Evolutionary conservation across 2,329 filamentous ascomycete genomes (phyloP), one percentile per base, ranked within the genome.

Genomic region (Aquanectria penicillioides): DNA sequence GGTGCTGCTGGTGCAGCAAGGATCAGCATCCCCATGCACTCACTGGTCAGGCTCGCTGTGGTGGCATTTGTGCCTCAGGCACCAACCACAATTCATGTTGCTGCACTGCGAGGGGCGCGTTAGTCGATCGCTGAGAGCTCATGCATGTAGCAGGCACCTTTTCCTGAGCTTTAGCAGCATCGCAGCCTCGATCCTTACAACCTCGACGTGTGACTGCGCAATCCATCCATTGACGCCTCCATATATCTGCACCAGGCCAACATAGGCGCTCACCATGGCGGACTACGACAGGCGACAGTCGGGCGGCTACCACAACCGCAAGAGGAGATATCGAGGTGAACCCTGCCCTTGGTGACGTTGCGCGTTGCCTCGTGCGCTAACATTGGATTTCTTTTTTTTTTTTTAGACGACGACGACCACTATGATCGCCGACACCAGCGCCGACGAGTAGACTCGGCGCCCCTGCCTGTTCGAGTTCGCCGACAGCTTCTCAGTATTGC

Each of bases 401-500:
- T 23, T 43, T n/a, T 62, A 79, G 77, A 77, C 51, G 91, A 95
- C 65, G 91, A 95, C 66, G 91, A 96, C 69, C 88, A 93, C 57
- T 85, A 88, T 69, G 90, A 94, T 71, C 86, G 89, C 69, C 86
- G 91, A 67, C 85, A 87, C 22, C 90, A 90, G 74, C 87, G 91
- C 63, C 85, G 91, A 68, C 86, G 91, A 72, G 89, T 89, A 68
- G 89, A 94, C 71, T 88, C 90, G 12, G 78, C 80, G 63, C 90
- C 92, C 6, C 80, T 89, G 12, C 85, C 87, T 26, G 86, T 89
- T 46, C 89, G 88, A 63, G 82, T 97, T 62, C 89, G 92, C 66
- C 90, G 89, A 71, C 91, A 94, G 76, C 83, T 97, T 44, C 81
- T 96, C 48, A 84, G 86, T 55, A 88, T 97, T 68, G 93, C 92